Evolutionary conservation across 768 basidiomycete genomes (phyloP).

Genomic region (Phallus indusiatus): DNA sequence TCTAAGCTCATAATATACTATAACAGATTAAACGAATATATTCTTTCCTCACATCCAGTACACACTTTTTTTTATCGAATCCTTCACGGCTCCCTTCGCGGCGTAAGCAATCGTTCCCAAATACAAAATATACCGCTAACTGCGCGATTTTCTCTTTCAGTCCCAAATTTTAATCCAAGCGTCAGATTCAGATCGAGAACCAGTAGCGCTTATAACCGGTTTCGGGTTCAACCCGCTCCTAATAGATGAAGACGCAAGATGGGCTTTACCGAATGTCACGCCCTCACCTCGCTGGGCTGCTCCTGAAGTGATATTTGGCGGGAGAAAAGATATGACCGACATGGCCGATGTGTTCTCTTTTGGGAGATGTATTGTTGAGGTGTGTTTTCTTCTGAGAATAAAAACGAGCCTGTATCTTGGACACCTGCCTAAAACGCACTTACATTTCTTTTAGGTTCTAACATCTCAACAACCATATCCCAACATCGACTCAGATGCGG

Average conservation of each 20-base stretch:
- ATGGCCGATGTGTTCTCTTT: slow-evolving; percentile 6
- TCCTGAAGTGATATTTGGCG: neutral
- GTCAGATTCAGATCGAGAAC: neutral
- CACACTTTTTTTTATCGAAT: slow-evolving; percentile 1
- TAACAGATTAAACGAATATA: no score
- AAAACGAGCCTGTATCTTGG: no score
- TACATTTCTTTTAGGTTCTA: neutral
- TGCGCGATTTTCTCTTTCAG: neutral
- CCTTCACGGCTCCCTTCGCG: neutral
- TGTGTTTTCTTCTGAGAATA: neutral
- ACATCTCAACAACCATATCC: slow-evolving; percentile 1
- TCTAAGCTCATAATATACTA: neutral
- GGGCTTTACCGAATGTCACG: neutral
- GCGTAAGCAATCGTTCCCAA: neutral
- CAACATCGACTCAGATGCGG: neutral
- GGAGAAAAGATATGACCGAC: neutral
- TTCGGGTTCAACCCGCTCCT: slow-evolving; percentile 6
- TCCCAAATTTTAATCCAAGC: neutral
- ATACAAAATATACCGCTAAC: neutral
- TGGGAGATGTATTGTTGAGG: slow-evolving; percentile 4
- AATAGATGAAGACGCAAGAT: neutral
- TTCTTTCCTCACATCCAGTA: neutral
- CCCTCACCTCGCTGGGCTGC: slow-evolving; percentile 6
- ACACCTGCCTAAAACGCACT: neutral
- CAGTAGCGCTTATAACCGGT: slow-evolving; percentile 1